These are phyloP conservation scores for Zygosaccharomyces kombuchaensis DNA, from an alignment of 805 yeast species.

Conservation along the genomic window DNA sequence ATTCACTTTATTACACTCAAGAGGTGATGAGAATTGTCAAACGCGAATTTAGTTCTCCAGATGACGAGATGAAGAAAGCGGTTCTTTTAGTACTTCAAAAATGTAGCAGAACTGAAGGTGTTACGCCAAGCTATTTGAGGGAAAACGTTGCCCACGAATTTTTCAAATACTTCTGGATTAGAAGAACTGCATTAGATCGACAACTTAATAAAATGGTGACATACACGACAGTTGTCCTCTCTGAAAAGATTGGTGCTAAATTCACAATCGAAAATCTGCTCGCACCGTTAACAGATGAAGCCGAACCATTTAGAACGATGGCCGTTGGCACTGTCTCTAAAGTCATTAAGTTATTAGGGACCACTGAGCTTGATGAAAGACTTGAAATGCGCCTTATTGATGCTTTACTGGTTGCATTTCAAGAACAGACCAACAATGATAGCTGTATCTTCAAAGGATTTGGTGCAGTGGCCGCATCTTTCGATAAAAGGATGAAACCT, in stretches of 20 bases:
- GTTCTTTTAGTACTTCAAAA: slow-evolving; percentile 65
- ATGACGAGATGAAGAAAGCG: slow-evolving; percentile 79
- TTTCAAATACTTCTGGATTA: slow-evolving; percentile 71
- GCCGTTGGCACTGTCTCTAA: slow-evolving; percentile 64
- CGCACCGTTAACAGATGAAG: slow-evolving; percentile 66
- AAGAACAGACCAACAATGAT: slow-evolving; percentile 65
- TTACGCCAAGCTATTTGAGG: slow-evolving; percentile 47
- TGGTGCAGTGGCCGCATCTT: slow-evolving; percentile 55
- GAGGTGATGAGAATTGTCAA: slow-evolving; percentile 65
- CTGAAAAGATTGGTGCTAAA: slow-evolving; percentile 63
- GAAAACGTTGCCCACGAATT: slow-evolving; percentile 57
- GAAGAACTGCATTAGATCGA: slow-evolving; percentile 70
- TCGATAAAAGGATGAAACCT: slow-evolving; percentile 63
- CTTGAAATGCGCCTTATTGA: slow-evolving; percentile 68
- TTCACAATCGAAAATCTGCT: slow-evolving; percentile 55
- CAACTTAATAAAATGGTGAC: slow-evolving; percentile 57
- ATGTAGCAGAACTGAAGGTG: slow-evolving; percentile 57
- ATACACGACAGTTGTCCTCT: slow-evolving; percentile 64
- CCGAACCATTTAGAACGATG: slow-evolving; percentile 77
- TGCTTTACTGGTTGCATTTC: slow-evolving; percentile 75
- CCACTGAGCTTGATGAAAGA: slow-evolving; percentile 57
- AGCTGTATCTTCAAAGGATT: slow-evolving; percentile 55
- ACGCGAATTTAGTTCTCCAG: slow-evolving; percentile 75
- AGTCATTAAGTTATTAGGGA: slow-evolving; percentile 48
- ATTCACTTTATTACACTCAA: slow-evolving; percentile 69